Conservation (phyloP, 2,329 filamentous ascomycete species). For the Ophiostoma sp. region DNA sequence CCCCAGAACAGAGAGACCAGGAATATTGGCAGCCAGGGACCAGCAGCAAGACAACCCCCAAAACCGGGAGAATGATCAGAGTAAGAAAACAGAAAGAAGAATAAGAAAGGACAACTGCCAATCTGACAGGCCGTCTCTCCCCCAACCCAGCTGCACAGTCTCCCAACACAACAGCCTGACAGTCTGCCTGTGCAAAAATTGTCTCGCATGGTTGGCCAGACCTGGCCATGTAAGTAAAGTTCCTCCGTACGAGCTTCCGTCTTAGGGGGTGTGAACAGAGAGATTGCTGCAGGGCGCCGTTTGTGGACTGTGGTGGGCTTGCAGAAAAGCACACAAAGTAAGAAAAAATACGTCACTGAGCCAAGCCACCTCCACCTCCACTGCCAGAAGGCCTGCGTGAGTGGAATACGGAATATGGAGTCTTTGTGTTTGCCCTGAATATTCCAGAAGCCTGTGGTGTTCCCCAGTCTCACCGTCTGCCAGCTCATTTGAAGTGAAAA, state of each 20-base stretch:
- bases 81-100: conserved; percentile 1
- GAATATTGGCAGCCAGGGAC: no score
- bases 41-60: no score
- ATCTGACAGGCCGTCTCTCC: not conserved
- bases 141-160: not conserved
- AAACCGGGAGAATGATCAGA: not conserved
- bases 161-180: not conserved
- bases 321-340: not conserved
- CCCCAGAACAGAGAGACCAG: not conserved
- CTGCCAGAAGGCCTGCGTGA: no score
- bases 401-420: not conserved
- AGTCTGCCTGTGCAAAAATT: not conserved
- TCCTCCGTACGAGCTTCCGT: conserved; percentile 5
- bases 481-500: not conserved
- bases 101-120: not conserved
- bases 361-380: no score
- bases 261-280: not conserved
- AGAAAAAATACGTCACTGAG: not conserved
- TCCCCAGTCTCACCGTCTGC: not conserved
- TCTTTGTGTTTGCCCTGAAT: not conserved
- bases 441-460: not conserved
- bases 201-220: no score
- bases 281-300: not conserved
- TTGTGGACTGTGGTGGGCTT: no score
- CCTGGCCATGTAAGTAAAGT: not conserved